These are phyloP conservation scores for Carex sylvatica DNA, from an alignment of 202 grass and related monocot genomes.

Conservation along the genomic window DNA sequence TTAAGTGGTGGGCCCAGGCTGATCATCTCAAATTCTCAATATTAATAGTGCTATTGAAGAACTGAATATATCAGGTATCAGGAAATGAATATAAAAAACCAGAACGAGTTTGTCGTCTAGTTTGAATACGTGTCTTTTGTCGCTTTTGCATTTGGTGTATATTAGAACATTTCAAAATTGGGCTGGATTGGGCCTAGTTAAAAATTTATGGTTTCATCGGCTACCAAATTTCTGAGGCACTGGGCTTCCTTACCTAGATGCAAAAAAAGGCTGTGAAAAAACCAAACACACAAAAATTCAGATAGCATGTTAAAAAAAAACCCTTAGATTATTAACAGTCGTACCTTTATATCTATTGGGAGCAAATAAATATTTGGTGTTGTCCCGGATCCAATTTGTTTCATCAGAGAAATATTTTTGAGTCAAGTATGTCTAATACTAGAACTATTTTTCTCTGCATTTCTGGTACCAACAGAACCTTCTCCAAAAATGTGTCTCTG, in stretches of 20 bases:
- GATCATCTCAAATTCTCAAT: not conserved
- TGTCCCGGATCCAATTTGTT: not conserved
- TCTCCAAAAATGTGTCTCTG: too few species aligned
- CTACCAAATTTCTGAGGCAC: not conserved
- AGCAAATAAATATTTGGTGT: not conserved
- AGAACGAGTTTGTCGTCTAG: conserved; percentile 5
- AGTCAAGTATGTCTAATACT: not conserved
- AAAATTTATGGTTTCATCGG: not conserved
- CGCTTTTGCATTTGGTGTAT: not conserved
- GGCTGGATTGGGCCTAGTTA: not conserved
- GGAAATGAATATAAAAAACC: not conserved
- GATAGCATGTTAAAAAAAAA: not conserved
- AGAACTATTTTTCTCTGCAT: not conserved
- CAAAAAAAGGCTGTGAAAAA: not conserved
- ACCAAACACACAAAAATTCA: not conserved
- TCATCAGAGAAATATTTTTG: not conserved
- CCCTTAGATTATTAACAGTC: too few species aligned
- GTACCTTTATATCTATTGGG: too few species aligned
- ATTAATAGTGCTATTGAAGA: not conserved
- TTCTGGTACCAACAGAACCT: not conserved
- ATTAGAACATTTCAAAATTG: not conserved
- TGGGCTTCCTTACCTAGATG: not conserved
- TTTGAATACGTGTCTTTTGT: not conserved
- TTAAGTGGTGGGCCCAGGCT: not conserved
- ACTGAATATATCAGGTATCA: not conserved